Percentiles rank a stretch among this genome's conserved stretches.
Conservation (phyloP, 768 basidiomycete species). For the Butyriboletus loyo region DNA sequence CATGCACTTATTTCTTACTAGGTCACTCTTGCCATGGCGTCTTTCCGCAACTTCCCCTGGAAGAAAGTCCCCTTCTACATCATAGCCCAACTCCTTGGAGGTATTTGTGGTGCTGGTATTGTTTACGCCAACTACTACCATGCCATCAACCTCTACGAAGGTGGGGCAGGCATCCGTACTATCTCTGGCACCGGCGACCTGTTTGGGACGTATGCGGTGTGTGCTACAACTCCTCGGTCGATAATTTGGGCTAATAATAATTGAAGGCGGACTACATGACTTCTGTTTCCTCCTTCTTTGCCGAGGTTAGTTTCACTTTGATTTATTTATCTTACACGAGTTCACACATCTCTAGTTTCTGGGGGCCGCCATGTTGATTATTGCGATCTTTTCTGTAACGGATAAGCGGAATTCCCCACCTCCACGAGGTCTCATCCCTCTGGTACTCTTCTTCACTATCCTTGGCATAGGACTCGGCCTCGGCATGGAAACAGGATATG, state of each 20-base stretch:
- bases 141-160: constrained; percentile 64
- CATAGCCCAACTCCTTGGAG: constrained; percentile 61
- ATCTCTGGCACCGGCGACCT: constrained; percentile 53
- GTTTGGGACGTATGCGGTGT: constrained; percentile 61
- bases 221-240: constrained; percentile 12
- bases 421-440: constrained; percentile 49
- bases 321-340: not conserved
- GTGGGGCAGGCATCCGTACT: constrained; percentile 52
- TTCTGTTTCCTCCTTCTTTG: constrained; percentile 43
- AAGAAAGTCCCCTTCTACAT: constrained; percentile 73
- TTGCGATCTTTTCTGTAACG: constrained; percentile 50
- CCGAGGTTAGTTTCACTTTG: constrained; percentile 32
- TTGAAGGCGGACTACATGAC: constrained; percentile 41
- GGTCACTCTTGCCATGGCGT: constrained; percentile 69
- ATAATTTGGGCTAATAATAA: constrained; percentile 7
- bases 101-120: constrained; percentile 51
- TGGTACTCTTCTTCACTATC: constrained; percentile 53
- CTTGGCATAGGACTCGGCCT: constrained; percentile 58
- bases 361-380: constrained; percentile 50
- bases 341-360: constrained; percentile 42
- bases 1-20: constrained; percentile 22
- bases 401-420: constrained; percentile 52
- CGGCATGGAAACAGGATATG: constrained; percentile 65
- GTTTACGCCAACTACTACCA: constrained; percentile 65
- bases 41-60: constrained; percentile 75